These are phyloP conservation scores for Asterella californica DNA, from an alignment of 225 moss, liverwort and hornwort genomes.

Conservation along the genomic window DNA sequence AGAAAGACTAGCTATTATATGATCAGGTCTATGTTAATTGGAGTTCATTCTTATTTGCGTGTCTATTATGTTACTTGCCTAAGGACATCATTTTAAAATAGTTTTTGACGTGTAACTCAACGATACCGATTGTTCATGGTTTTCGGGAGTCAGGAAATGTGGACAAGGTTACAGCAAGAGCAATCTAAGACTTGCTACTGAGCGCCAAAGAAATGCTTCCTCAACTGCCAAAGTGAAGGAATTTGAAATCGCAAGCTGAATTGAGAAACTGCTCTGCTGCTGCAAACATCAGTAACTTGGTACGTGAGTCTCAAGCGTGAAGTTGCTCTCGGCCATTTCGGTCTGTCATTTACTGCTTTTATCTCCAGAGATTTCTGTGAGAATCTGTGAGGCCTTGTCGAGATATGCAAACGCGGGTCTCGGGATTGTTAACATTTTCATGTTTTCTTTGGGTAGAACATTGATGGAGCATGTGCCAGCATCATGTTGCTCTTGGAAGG, in stretches of 20 bases:
- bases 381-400: neutral
- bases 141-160: slow-evolving; percentile 51
- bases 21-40: neutral
- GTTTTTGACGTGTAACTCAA: neutral
- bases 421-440: neutral
- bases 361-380: too few relatives aligned
- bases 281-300: slow-evolving; percentile 50
- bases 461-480: slow-evolving; percentile 47
- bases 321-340: too few relatives aligned
- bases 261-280: slow-evolving; percentile 56
- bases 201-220: slow-evolving; percentile 57
- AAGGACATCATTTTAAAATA: neutral
- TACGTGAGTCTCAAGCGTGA: slow-evolving; percentile 22
- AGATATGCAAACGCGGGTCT: neutral
- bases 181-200: slow-evolving; percentile 69
- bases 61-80: neutral
- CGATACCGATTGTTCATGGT: neutral
- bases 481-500: slow-evolving; percentile 67
- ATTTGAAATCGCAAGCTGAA: slow-evolving; percentile 46
- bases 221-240: slow-evolving; percentile 45
- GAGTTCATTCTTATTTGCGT: neutral
- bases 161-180: slow-evolving; percentile 84
- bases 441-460: slow-evolving; percentile 12
- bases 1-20: too few relatives aligned
- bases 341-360: neutral